phyloP scores from a whole-genome alignment of 1,284 basidiomycete species.

The Heterobasidion parviporum region DNA sequence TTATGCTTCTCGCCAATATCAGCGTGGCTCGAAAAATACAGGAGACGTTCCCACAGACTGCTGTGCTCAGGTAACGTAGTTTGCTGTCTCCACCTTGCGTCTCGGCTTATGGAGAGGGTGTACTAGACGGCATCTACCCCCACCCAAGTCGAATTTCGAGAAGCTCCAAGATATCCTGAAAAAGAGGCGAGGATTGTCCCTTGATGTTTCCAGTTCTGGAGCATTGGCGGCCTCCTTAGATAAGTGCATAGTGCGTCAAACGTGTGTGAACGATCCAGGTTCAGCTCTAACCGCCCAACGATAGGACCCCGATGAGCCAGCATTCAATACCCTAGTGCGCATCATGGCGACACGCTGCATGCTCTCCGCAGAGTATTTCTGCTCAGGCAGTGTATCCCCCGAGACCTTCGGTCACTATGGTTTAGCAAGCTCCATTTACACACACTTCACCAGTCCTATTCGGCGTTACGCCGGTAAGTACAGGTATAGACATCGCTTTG shows the following conservation, averaged over 20 bases:
- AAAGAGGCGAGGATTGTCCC: slow-evolving; percentile 79
- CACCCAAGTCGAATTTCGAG: slow-evolving; percentile 92
- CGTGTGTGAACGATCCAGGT: background rate
- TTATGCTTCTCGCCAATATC: slow-evolving; percentile 98
- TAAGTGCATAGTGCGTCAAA: slow-evolving; percentile 66
- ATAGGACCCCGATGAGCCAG: slow-evolving; percentile 73
- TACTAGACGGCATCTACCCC: slow-evolving; percentile 83
- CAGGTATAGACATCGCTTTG: slow-evolving; percentile 7
- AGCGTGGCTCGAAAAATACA: slow-evolving; percentile 91
- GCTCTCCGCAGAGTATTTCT: slow-evolving; percentile 98
- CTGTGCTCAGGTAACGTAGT: slow-evolving; percentile 70
- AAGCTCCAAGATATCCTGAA: slow-evolving; percentile 88
- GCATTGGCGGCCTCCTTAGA: slow-evolving; percentile 90
- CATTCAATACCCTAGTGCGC: slow-evolving; percentile 95
- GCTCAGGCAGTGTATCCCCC: slow-evolving; percentile 85
- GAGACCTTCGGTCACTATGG: slow-evolving; percentile 98
- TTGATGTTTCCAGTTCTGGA: slow-evolving; percentile 90
- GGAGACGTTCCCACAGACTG: slow-evolving; percentile 92
- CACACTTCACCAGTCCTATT: slow-evolving; percentile 96
- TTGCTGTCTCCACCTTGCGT: background rate
- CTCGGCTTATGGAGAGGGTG: slow-evolving; percentile 1
- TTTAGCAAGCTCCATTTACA: slow-evolving; percentile 93
- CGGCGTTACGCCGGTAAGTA: slow-evolving; percentile 81
- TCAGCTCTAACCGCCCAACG: slow-evolving; percentile 2
- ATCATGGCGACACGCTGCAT: slow-evolving; percentile 99